These are phyloP conservation scores for Jimgerdemannia flammicorona DNA, from an alignment of 192 early-diverging fungal species.

Conservation along the genomic window DNA sequence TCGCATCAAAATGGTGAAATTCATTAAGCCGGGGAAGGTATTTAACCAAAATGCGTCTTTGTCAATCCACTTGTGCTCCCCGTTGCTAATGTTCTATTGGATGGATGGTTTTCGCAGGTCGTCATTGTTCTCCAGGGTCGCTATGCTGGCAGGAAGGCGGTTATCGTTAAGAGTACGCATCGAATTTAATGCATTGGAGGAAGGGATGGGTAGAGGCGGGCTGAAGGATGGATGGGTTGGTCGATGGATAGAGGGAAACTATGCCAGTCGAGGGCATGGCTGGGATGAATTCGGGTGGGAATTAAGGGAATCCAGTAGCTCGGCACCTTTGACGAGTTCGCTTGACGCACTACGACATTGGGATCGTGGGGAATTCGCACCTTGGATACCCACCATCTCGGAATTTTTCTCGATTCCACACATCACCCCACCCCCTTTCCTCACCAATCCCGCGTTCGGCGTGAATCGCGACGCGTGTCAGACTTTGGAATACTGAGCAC, in stretches of 20 bases:
- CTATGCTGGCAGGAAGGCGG: slow-evolving; percentile 99
- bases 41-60: slow-evolving; percentile 11
- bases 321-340: too few relatives aligned
- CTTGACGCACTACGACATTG: too few relatives aligned
- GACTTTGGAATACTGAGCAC: background rate
- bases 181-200: background rate
- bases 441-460: slow-evolving; percentile 22
- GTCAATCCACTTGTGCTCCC: background rate
- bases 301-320: too few relatives aligned
- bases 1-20: slow-evolving; percentile 40
- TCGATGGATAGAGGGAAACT: background rate
- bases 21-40: slow-evolving; percentile 59
- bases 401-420: background rate
- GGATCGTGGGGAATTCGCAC: too few relatives aligned
- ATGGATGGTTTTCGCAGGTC: slow-evolving; percentile 57
- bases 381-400: too few relatives aligned
- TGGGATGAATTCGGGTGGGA: too few relatives aligned
- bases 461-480: background rate
- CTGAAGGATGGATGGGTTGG: background rate
- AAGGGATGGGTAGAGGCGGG: background rate
- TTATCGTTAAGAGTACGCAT: slow-evolving; percentile 84
- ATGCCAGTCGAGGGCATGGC: too few relatives aligned
- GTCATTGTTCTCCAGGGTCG: slow-evolving; percentile 97
- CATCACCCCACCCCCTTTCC: slow-evolving; percentile 10
- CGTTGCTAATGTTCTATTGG: background rate